Conservation (phyloP, 2,329 filamentous ascomycete genomes). For the Immersiporthe knoxdaviesiana region DNA sequence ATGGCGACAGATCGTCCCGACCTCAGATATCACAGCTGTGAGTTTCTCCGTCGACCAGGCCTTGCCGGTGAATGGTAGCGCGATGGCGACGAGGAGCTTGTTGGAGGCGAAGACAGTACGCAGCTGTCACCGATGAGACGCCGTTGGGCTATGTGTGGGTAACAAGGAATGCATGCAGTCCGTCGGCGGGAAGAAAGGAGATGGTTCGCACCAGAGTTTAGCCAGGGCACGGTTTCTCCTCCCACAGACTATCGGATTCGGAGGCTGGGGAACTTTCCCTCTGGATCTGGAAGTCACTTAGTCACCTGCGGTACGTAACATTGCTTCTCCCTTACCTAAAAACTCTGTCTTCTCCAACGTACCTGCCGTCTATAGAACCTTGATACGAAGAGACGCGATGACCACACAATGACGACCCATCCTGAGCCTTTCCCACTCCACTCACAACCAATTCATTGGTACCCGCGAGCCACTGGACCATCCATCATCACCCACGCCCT, state of each 20-base stretch:
- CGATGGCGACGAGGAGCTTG: neutral
- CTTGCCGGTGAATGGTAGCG: neutral
- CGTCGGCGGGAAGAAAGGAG: neutral
- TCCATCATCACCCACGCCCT: neutral
- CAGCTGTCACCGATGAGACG: neutral
- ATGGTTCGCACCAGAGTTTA: neutral
- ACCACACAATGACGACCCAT: neutral
- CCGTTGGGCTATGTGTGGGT: neutral
- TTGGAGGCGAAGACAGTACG: neutral
- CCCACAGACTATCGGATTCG: neutral
- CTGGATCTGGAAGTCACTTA: neutral
- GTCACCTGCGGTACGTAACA: neutral
- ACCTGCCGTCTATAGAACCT: neutral
- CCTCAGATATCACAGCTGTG: neutral
- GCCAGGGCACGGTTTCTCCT: neutral
- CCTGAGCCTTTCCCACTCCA: neutral
- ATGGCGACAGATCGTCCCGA: slow-evolving; percentile 6
- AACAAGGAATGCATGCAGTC: neutral
- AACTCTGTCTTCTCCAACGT: neutral
- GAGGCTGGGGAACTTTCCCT: neutral
- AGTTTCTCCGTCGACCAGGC: neutral
- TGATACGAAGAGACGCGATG: slow-evolving; percentile 3
- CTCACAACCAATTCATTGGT: neutral
- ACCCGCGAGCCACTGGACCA: neutral
- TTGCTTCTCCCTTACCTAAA: neutral